A percentile compares a stretch with the other conserved stretches of the same genome.
Evolutionary conservation across 805 yeast species (phyloP).

Genomic region (Yamadazyma sp.): DNA sequence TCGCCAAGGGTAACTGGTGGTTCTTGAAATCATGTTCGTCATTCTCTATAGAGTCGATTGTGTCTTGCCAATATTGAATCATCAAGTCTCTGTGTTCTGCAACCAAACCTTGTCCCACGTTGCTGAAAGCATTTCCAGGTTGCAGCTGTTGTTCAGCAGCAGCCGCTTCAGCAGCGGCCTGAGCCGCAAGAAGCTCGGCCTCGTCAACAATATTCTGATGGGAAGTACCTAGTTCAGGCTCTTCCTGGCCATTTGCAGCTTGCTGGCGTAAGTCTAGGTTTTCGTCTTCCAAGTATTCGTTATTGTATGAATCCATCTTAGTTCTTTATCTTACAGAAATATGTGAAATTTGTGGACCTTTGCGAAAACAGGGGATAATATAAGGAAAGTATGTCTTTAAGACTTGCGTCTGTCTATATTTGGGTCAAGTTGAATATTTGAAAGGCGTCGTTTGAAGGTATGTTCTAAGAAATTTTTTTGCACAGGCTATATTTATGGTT

Average conservation of each 20-base stretch:
- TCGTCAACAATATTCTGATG: conserved; percentile 36
- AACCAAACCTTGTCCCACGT: conserved; percentile 88
- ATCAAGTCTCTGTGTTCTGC: conserved; percentile 83
- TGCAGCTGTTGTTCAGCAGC: conserved; percentile 45
- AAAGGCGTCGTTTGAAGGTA: too few relatives aligned
- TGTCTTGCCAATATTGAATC: conserved; percentile 97
- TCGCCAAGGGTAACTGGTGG: conserved; percentile 91
- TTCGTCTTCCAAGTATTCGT: conserved; percentile 16
- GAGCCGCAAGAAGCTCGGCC: conserved; percentile 44
- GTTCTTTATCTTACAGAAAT: background rate
- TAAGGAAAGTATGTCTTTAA: too few relatives aligned
- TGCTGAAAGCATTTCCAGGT: conserved; percentile 70
- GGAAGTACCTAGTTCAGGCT: conserved; percentile 9
- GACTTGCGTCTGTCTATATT: too few relatives aligned
- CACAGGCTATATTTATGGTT: too few relatives aligned
- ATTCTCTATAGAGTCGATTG: conserved; percentile 85
- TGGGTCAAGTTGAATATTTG: too few relatives aligned
- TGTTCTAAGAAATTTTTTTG: too few relatives aligned
- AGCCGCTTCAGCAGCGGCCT: conserved; percentile 49
- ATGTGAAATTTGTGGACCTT: too few relatives aligned
- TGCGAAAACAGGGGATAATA: too few relatives aligned
- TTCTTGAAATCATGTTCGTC: conserved; percentile 89
- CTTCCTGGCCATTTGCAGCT: conserved; percentile 2
- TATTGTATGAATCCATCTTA: conserved; percentile 15
- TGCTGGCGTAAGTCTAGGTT: conserved; percentile 10